Percentiles rank a stretch among this genome's conserved stretches.
phyloP scores from a whole-genome alignment of 2,329 filamentous ascomycete species.

The Scedosporium boydii region DNA sequence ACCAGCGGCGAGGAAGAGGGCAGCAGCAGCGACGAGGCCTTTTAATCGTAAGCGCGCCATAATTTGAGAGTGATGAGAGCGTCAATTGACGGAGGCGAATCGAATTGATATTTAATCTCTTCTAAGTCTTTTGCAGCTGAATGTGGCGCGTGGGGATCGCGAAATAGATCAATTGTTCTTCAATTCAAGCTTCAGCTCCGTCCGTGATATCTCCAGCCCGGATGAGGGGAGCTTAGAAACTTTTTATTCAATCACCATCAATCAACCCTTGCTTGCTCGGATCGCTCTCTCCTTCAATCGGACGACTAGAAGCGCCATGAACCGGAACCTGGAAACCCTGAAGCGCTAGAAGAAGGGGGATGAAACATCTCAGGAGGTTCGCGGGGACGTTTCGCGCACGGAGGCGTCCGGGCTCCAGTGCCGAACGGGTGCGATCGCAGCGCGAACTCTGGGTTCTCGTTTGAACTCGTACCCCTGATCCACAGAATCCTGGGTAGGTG shows the following conservation, averaged over 20 bases:
- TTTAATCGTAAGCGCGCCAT: neutral
- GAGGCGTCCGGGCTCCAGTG: neutral
- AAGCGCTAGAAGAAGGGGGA: neutral
- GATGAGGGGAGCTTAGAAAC: neutral
- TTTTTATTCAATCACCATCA: neutral
- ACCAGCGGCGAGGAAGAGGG: neutral
- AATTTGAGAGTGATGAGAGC: neutral
- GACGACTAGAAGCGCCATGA: neutral
- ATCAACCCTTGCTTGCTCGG: neutral
- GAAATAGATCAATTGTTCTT: neutral
- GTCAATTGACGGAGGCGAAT: neutral
- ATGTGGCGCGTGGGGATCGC: neutral
- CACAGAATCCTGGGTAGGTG: neutral
- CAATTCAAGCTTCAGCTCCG: neutral
- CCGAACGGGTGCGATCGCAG: neutral
- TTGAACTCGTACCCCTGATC: neutral
- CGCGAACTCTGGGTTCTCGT: neutral
- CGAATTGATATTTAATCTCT: too few relatives aligned
- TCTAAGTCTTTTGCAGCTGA: too few relatives aligned
- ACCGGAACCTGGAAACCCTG: neutral
- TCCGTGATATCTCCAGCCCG: neutral
- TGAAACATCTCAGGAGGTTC: neutral
- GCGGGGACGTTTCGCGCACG: neutral
- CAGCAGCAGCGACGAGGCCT: neutral
- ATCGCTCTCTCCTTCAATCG: neutral